Base-by-base conservation (phyloP, 2,329 filamentous ascomycete genomes). In the Pestalotiopsis sp. region DNA sequence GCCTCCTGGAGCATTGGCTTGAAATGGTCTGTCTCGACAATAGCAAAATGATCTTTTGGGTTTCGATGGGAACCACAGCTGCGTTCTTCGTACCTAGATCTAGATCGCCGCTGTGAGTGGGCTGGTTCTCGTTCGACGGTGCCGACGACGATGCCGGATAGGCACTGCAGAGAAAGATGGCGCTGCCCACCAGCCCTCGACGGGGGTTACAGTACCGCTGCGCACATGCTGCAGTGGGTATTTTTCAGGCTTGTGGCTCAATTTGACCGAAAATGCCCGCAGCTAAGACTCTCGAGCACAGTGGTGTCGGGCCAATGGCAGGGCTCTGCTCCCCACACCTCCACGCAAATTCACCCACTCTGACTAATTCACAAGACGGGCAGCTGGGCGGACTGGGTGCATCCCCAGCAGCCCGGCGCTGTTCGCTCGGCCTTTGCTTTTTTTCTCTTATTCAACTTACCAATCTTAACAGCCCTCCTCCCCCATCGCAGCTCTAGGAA, bases 291-390 rank as follows among this genome's bases (percentile, higher is more conserved):
- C 20, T 17, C 45, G 45, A 64, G 62, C 20, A 25, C 45, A 65
- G 49, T 13, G 25, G 9, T 31, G 41, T 14, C 49, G 9, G 7
- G 23, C 63, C 41, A 55, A 65, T 65, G 17, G 36, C 17, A n/a
- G 38, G n/a, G 27, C n/a, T 38, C 14, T 25, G 17, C 23, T 57
- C 63, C 49, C 63, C 63, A 64, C 62, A 57, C 25, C 63, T 55
- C 45, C 61, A 25, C 36, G 38, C 61, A 39, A 64, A 36, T 65
- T 65, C 41, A n/a, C 63, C 41, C 63, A 57, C 49, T 57, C 63
- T 65, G 63, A 65, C 63, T 65, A 65, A 65, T 65, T 65, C 20
- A 49, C 64, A 36, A 20, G 39, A 64, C 45, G 31, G 27, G 64
- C 55, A 45, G 25, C 31, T 59, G 36, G 27, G 57, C 64, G 25